phyloP scores from a whole-genome alignment of 2,329 filamentous ascomycete genomes.

The Diatrype stigma region DNA sequence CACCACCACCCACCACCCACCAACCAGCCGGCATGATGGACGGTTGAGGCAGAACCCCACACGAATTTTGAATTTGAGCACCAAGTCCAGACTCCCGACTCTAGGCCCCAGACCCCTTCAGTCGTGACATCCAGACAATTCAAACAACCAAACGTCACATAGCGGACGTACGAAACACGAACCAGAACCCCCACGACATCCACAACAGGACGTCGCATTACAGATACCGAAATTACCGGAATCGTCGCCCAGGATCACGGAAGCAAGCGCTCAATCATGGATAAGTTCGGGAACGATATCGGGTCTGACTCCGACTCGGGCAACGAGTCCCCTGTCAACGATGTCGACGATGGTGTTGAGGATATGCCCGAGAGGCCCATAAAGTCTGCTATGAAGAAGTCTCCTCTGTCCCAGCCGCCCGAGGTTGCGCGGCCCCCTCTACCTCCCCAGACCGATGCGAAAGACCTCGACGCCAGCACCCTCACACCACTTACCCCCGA shows the following conservation, averaged over 20 bases:
- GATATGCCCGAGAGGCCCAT: constrained; percentile 61
- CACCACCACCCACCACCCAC: too few relatives aligned
- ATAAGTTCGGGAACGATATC: constrained; percentile 67
- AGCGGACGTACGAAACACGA: neutral
- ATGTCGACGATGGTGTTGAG: constrained; percentile 54
- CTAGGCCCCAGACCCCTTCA: neutral
- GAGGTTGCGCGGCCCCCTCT: constrained; percentile 49
- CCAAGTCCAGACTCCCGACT: constrained; percentile 9
- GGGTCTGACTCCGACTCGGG: constrained; percentile 66
- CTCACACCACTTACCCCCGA: constrained; percentile 87
- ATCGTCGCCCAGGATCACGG: neutral
- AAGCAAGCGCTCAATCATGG: constrained; percentile 37
- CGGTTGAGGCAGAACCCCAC: neutral
- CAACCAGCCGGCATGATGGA: neutral
- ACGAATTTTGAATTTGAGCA: constrained; percentile 5
- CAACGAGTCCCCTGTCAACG: constrained; percentile 56
- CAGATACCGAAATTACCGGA: neutral
- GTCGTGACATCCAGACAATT: neutral
- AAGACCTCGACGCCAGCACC: constrained; percentile 75
- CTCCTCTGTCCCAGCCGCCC: constrained; percentile 52
- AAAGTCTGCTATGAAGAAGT: constrained; percentile 86
- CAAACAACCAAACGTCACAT: neutral
- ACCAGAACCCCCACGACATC: too few relatives aligned
- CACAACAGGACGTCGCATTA: too few relatives aligned
- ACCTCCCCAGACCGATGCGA: constrained; percentile 90